Evolutionary conservation across 1,139 yeast genomes (phyloP), one percentile per base, ranked within the genome.

Genomic region (Diutina rugosa): DNA sequence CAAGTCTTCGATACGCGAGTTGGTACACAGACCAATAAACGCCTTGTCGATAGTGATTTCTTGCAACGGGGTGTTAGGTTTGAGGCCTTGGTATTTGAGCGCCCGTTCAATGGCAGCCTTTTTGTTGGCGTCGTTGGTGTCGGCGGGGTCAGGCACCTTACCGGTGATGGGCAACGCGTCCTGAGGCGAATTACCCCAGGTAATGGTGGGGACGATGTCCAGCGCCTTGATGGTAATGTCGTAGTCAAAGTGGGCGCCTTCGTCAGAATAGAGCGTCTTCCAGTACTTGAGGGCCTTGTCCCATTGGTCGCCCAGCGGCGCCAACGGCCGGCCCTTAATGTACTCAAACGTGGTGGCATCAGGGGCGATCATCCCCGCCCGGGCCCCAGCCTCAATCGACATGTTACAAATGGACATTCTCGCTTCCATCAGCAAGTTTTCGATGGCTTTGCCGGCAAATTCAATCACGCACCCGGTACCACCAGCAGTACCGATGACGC

Each of bases 151-250:
- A 55, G 99, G 99, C 47, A 91, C 96, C 30, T 72, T 67, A 32
- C 89, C 96, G 32, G 93, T 85, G 66, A 93, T 91, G 61, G 99
- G 98, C 62, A 93, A 78, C 54, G 98, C 98, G 69, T 93, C 99
- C 74, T 93, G 98, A 47, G 99, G 99, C 65, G 98, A 91, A 63
- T 95, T 93, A 77, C 99, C 99, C 99, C 99, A 93, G 21, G 99
- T 93, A 60, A 93, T 90, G 41, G 99, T 93, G 61, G 99, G 99
- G 56, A 87, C 84, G 60, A 93, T 86, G 65, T 91, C 98, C 47
- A 79, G 74, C 55, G 95, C 96, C 62, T 86, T 78, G 67, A 93
- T 88, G 57, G 79, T 78, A 63, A 93, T 86, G 64, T 89, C 96
- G 64, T 81, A 74, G 67, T 93, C 99, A 63, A 90, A 93, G 61